These are phyloP conservation scores for Botrytis pseudocinerea DNA, from an alignment of 2,329 filamentous ascomycete genomes.

Conservation along the genomic window DNA sequence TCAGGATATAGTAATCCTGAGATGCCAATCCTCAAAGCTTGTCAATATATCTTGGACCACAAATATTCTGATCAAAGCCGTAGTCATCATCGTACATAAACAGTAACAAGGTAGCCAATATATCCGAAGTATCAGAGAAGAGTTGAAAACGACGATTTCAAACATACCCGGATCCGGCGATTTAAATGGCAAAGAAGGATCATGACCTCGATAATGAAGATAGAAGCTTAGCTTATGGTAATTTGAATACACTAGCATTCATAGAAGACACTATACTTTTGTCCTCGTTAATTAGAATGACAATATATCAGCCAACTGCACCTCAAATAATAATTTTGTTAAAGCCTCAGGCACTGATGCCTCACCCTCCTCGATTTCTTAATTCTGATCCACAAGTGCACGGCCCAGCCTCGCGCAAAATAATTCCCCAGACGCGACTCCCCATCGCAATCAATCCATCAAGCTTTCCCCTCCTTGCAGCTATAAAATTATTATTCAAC, in stretches of 20 bases:
- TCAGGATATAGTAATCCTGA: not conserved
- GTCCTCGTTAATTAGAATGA: not conserved
- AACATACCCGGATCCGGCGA: not conserved
- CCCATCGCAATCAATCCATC: slow-evolving; percentile 15
- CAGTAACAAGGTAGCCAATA: not conserved
- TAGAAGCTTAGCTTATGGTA: not conserved
- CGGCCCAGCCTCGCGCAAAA: slow-evolving; percentile 15
- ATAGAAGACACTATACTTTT: not conserved
- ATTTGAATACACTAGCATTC: not conserved
- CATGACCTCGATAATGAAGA: not conserved
- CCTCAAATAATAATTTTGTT: too few species aligned
- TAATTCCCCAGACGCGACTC: slow-evolving; percentile 21
- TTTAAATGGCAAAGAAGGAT: not conserved
- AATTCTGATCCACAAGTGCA: slow-evolving; percentile 9
- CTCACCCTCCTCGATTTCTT: not conserved
- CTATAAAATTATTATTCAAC: not conserved
- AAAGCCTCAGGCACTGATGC: not conserved
- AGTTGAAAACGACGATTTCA: not conserved
- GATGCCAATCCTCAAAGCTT: not conserved
- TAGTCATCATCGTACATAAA: not conserved
- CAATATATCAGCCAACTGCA: not conserved
- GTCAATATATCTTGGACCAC: not conserved
- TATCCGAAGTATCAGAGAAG: not conserved
- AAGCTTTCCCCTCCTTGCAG: slow-evolving; percentile 3
- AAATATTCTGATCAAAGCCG: not conserved